Percentiles rank a stretch among this genome's conserved stretches.
Conservation (phyloP, 768 basidiomycete genomes). For the Boletus subcaerulescens region DNA sequence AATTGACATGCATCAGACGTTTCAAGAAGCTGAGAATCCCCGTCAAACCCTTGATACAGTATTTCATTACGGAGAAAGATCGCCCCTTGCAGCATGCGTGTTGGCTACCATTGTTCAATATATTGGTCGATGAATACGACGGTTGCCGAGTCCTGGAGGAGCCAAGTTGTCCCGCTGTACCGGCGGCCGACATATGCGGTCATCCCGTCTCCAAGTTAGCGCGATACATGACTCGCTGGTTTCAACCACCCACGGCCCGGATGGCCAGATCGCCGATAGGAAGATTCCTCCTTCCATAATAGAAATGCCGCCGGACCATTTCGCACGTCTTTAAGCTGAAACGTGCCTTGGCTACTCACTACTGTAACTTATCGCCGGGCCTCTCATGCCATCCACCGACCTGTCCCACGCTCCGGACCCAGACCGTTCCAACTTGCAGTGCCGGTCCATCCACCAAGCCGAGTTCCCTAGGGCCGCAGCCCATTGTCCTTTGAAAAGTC, state of each 20-base stretch:
- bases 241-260: constrained; percentile 1
- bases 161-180: background rate
- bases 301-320: constrained; percentile 3
- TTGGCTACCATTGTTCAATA: constrained; percentile 8
- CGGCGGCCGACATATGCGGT: no score
- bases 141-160: background rate
- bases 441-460: background rate
- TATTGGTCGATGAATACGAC: background rate
- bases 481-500: background rate
- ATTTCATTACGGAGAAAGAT: constrained; percentile 15
- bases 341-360: background rate
- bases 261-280: background rate
- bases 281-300: background rate
- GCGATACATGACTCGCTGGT: background rate
- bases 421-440: background rate
- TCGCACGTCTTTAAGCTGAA: constrained; percentile 17
- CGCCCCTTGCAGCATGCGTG: constrained; percentile 1
- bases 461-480: background rate
- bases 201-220: background rate
- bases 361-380: background rate
- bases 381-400: background rate
- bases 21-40: constrained; percentile 10
- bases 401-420: background rate
- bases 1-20: constrained; percentile 9
- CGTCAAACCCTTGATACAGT: background rate